Evolutionary conservation across 1,284 basidiomycete genomes (phyloP).

Genomic region (Ustilago cynodontis): DNA sequence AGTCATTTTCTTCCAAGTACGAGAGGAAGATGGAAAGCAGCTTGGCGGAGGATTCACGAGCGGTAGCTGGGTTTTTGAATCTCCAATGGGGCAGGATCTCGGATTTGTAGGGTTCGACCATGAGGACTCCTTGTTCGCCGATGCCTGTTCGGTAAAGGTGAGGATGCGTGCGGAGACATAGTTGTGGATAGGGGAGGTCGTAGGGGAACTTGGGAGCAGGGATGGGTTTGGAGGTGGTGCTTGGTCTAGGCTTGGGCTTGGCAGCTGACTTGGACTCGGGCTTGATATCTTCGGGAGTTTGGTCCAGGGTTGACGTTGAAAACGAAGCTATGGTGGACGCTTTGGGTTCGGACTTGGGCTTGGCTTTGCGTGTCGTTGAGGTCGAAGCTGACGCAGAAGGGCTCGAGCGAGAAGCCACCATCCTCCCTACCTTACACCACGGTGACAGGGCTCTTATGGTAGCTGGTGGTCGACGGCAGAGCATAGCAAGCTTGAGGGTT

Average conservation of each 20-base stretch:
- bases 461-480: neutral
- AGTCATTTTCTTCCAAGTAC: slow-evolving; percentile 38
- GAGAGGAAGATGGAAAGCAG: slow-evolving; percentile 25
- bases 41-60: slow-evolving; percentile 22
- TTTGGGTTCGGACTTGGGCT: neutral
- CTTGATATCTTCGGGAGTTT: neutral
- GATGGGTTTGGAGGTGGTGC: neutral
- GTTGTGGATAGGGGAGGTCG: slow-evolving; percentile 25
- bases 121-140: slow-evolving; percentile 53
- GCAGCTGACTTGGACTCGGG: neutral
- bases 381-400: neutral
- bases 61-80: slow-evolving; percentile 33
- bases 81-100: slow-evolving; percentile 46
- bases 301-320: neutral
- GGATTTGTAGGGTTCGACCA: slow-evolving; percentile 52
- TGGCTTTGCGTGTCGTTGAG: neutral
- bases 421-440: neutral
- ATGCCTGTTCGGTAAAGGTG: slow-evolving; percentile 49
- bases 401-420: slow-evolving; percentile 30
- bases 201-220: slow-evolving; percentile 35
- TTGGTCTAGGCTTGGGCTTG: neutral
- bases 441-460: neutral
- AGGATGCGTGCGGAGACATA: slow-evolving; percentile 35
- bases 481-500: too few species aligned
- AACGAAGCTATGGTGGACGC: neutral